Conservation (phyloP, 2,329 filamentous ascomycete genomes). For the Clarireedia hainanense region DNA sequence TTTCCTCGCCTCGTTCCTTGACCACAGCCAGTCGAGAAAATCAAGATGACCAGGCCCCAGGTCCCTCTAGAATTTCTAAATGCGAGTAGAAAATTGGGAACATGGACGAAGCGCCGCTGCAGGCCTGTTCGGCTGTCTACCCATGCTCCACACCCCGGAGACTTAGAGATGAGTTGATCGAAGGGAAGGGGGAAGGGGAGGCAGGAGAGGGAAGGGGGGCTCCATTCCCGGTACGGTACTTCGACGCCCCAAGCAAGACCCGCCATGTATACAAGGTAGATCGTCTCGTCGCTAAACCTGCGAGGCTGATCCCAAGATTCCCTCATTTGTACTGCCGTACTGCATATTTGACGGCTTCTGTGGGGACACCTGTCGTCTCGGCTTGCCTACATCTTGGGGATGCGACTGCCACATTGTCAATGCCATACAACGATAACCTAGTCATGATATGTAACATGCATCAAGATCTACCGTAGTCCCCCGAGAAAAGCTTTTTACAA, state of each 20-base stretch:
- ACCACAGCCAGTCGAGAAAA: not conserved
- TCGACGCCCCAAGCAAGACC: not conserved
- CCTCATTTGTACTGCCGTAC: constrained; percentile 2
- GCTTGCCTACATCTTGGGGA: not conserved
- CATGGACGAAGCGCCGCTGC: constrained; percentile 1
- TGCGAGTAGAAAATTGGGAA: not conserved
- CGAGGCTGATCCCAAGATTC: constrained; percentile 3
- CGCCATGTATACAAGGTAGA: constrained; percentile 1
- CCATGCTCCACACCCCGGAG: constrained; percentile 2
- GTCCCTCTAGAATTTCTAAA: not conserved
- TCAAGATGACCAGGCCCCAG: constrained; percentile 7
- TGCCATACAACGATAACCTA: not conserved
- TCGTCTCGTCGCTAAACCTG: constrained; percentile 1
- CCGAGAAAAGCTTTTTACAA: not conserved
- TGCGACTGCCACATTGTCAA: not conserved
- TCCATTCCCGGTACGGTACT: not conserved
- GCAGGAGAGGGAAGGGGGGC: not conserved
- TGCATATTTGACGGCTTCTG: constrained; percentile 3
- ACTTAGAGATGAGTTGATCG: constrained; percentile 6
- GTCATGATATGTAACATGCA: not conserved
- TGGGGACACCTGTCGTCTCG: constrained; percentile 7
- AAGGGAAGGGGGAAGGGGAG: not conserved
- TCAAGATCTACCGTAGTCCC: not conserved
- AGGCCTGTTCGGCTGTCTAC: not conserved
- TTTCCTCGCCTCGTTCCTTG: constrained; percentile 6